A percentile compares a stretch with the other conserved stretches of the same genome.
These are phyloP conservation scores for Cladophialophora bantiana DNA, from an alignment of 2,329 filamentous ascomycete genomes.

Conservation along the genomic window DNA sequence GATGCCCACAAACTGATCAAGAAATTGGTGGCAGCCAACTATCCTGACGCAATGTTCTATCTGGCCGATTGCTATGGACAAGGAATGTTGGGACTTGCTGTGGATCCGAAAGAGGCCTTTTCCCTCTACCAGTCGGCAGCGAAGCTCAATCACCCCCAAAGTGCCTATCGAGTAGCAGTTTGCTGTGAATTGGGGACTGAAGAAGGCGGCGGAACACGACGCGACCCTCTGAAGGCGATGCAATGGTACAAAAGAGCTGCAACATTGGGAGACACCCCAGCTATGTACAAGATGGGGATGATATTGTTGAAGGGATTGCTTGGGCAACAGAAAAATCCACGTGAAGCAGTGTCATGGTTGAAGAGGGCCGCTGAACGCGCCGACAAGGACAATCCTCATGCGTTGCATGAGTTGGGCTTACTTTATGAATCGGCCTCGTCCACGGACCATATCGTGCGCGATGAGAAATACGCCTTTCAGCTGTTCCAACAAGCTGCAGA, in stretches of 20 bases:
- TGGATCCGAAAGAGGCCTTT: constrained; percentile 91
- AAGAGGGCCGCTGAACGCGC: constrained; percentile 90
- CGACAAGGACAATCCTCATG: constrained; percentile 89
- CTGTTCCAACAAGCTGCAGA: constrained; percentile 86
- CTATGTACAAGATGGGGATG: constrained; percentile 99
- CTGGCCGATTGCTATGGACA: constrained; percentile 88
- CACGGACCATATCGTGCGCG: constrained; percentile 77
- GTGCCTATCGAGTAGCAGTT: constrained; percentile 92
- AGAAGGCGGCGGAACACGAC: constrained; percentile 89
- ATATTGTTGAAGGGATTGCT: constrained; percentile 91
- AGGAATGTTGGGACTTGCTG: constrained; percentile 77
- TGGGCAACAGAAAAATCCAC: constrained; percentile 81
- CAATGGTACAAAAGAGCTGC: constrained; percentile 98
- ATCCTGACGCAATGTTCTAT: constrained; percentile 90
- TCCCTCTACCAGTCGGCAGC: constrained; percentile 91
- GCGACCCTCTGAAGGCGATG: constrained; percentile 90
- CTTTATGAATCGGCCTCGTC: constrained; percentile 64
- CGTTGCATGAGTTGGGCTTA: constrained; percentile 82
- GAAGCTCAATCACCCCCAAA: constrained; percentile 82
- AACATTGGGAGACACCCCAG: constrained; percentile 84
- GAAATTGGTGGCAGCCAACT: constrained; percentile 76
- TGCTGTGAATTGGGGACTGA: constrained; percentile 97
- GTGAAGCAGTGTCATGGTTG: constrained; percentile 89
- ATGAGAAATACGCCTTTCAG: constrained; percentile 80
- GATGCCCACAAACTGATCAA: constrained; percentile 93